Base-by-base conservation (phyloP, 495 filamentous ascomycete genomes). In the Endocarpon pusillum region DNA sequence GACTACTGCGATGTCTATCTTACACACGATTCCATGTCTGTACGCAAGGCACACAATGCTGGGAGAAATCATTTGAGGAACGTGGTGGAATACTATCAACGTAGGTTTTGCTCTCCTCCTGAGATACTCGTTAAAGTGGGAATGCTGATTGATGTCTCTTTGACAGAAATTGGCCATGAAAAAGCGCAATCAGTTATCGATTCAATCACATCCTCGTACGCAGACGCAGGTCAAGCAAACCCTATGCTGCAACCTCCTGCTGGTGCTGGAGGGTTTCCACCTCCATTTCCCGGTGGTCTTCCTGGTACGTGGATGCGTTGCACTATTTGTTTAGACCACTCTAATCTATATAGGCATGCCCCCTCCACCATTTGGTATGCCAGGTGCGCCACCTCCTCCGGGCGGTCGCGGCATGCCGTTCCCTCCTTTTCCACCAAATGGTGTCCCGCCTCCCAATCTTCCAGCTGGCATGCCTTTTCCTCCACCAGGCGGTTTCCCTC, bases 1-100 rank as follows among this genome's bases (percentile, higher is more conserved):
- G 89, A 97, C 55, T 97, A 96, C 66, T 97, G 89, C 71, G 89
- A 97, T 77, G 91, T 97, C 55, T 97, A 97, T 68, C 80, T 97
- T 44, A 97, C 91, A 38, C 89, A 97, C 67, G 91, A 97, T 73
- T 92, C 82, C 10, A 97, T 96, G 86, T 92, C 82, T 62, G 89
- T 97, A 49, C 82, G 89, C 49, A 94, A 94, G 61, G 89, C 89
- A 11, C 89, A 97, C 59, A 97, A 97, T 65, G 79, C 71, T 46
- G 89, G 89, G 38, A 72, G 87, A 30, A 97, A 97, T 59, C 89
- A 97, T 49, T 64, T 96, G 32, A 79, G 91, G 41, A 97, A 97
- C 54, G 89, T 97, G 9, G 72, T 94, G 44, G 85, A 94, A 42
- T 99, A 99, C 62, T 99, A 99, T 59, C 85, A 94, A 61, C 82